Percentiles rank a stretch among this genome's conserved stretches.
phyloP scores from a whole-genome alignment of 2,329 filamentous ascomycete genomes.

The Verticillium longisporum region DNA sequence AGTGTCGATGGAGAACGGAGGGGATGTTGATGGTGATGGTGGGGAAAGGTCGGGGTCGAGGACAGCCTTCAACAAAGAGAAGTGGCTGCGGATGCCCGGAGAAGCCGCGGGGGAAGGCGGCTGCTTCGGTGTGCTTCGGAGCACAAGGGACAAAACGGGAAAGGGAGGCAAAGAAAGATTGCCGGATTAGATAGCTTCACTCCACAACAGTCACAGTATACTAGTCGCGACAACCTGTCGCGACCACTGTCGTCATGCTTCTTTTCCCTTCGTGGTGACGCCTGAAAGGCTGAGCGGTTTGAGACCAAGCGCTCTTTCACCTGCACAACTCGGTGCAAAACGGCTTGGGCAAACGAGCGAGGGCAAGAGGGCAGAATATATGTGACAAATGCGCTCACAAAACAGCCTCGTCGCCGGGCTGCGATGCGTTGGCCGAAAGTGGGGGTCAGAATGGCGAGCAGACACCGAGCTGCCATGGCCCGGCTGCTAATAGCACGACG shows the following conservation, averaged over 20 bases:
- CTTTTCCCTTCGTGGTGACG: not conserved
- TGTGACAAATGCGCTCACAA: not conserved
- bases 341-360: not conserved
- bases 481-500: not conserved
- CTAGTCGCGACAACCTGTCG: not conserved
- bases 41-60: not conserved
- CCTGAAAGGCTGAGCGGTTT: not conserved
- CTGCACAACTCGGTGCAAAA: too few relatives aligned
- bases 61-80: not conserved
- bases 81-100: not conserved
- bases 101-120: too few relatives aligned
- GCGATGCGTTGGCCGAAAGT: not conserved
- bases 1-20: not conserved
- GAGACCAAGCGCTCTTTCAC: too few relatives aligned
- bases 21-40: not conserved
- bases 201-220: not conserved
- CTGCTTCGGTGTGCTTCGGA: not conserved
- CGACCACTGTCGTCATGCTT: not conserved
- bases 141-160: not conserved
- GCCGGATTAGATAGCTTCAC: not conserved
- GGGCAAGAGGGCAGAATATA: not conserved
- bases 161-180: not conserved
- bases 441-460: not conserved
- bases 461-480: not conserved
- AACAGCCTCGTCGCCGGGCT: not conserved